A percentile compares a stretch with the other conserved stretches of the same genome.
These are phyloP conservation scores for Juncus effusus DNA, from an alignment of 176 grass and related monocot genomes.

Conservation along the genomic window DNA sequence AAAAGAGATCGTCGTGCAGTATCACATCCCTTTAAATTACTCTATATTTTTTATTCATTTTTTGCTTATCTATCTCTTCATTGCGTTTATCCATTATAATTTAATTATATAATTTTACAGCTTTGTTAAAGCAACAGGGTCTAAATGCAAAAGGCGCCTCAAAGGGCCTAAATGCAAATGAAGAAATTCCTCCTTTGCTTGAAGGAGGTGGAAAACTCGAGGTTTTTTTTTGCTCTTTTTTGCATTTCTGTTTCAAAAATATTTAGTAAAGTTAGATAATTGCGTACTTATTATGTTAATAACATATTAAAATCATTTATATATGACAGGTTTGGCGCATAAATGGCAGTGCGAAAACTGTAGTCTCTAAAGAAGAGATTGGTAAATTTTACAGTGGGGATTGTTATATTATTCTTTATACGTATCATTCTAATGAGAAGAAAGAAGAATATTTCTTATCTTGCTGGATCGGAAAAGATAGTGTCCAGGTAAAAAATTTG, in stretches of 20 bases:
- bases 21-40: conserved; percentile 43
- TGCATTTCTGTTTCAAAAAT: neutral
- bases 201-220: conserved; percentile 79
- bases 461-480: conserved; percentile 83
- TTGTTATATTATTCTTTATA: conserved; percentile 86
- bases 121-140: conserved; percentile 58
- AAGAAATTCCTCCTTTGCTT: conserved; percentile 86
- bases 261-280: conserved; percentile 11
- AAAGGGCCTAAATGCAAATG: conserved; percentile 19
- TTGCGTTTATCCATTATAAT: no score
- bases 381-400: conserved; percentile 91
- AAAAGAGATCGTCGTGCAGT: no score
- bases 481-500: conserved; percentile 36
- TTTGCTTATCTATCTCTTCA: conserved; percentile 31
- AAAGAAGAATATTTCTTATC: conserved; percentile 90
- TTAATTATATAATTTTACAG: conserved; percentile 37
- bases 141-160: conserved; percentile 58
- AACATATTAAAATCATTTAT: conserved; percentile 25
- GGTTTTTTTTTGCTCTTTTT: conserved; percentile 36
- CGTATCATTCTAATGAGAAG: conserved; percentile 82
- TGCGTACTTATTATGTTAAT: neutral
- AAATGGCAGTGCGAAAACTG: conserved; percentile 51
- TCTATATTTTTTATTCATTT: conserved; percentile 31
- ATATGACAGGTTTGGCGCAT: conserved; percentile 70
- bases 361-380: conserved; percentile 72